Evolutionary conservation across 2,329 filamentous ascomycete species (phyloP), one percentile per base, ranked within the genome.

Genomic region (Beauveria scarabaeidicola): DNA sequence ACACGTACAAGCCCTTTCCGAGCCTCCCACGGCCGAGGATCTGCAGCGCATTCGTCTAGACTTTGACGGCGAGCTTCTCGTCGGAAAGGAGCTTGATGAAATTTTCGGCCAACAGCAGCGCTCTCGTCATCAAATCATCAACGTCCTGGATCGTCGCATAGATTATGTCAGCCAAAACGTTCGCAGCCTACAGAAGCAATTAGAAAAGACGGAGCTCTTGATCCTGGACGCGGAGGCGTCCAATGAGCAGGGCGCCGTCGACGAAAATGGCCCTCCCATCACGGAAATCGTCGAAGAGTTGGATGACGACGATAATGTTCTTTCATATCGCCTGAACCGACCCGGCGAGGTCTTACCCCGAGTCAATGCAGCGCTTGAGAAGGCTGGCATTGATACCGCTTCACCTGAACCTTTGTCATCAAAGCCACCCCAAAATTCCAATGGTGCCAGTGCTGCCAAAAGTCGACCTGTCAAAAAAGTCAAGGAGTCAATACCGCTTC

Each of bases 201-300:
- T 95, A 21, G 81, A 84, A 61, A 73, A 78, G 1, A 84, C 84
- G 7, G 86, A 96, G 71, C 81, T 86, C 62, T 88, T 88, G 67
- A 75, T 93, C 52, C 83, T 84, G 17, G 83, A 83, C 10, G 79
- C 87, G 11, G 77, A 83, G 10, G 75, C 85, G 3, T 72, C 84
- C 47, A 81, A 80, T 59, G 80, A 85, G 25, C 81, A 86, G 0
- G 84, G 86, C 58, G 77, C 80, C 48, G 78, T 77, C 56, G 85
- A 88, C 62, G 87, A 89, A 62, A 85, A 86, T 13, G 86, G 85
- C 1, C 77, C 91, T 55, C 89, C 91, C 0, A 82, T 97, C 61
- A 92, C 89, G 36, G 94, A 97, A 67, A 97, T 99, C 64, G 79
- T 91, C 58, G 94, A 99, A 73, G 85, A 96, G 74, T 78, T 97